These are phyloP conservation scores for Candida nonsorbophila DNA, from an alignment of 805 yeast species.

Conservation along the genomic window DNA sequence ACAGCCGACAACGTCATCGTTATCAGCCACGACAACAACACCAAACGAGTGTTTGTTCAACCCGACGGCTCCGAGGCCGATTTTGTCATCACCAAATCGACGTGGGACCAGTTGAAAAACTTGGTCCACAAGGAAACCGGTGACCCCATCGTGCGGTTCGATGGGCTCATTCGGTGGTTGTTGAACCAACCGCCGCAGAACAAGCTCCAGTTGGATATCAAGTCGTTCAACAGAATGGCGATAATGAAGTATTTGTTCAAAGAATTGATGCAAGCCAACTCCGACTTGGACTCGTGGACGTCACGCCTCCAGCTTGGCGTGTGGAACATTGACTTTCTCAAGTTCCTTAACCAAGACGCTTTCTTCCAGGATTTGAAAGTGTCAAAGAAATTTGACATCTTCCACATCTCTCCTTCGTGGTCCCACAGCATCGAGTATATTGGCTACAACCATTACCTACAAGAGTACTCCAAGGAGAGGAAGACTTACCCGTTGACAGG, in stretches of 20 bases:
- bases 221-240: constrained; percentile 31
- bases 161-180: constrained; percentile 29
- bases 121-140: constrained; percentile 27
- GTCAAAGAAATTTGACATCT: constrained; percentile 21
- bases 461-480: constrained; percentile 15
- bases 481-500: constrained; percentile 27
- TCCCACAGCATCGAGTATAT: constrained; percentile 24
- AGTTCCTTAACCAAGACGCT: constrained; percentile 34
- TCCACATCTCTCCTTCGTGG: constrained; percentile 33
- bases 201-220: constrained; percentile 28
- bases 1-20: constrained; percentile 32
- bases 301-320: constrained; percentile 33
- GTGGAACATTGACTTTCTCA: constrained; percentile 34
- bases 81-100: constrained; percentile 26
- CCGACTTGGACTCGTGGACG: constrained; percentile 33
- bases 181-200: constrained; percentile 11
- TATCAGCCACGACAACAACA: constrained; percentile 34
- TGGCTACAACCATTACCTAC: constrained; percentile 31
- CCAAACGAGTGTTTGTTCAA: constrained; percentile 32
- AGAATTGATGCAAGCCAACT: constrained; percentile 21
- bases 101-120: constrained; percentile 21
- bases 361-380: constrained; percentile 19
- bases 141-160: constrained; percentile 27
- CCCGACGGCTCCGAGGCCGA: constrained; percentile 29
- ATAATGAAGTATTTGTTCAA: constrained; percentile 22